Evolutionary conservation across 225 moss, liverwort and hornwort species (phyloP).

Genomic region (Pleurozium schreberi): DNA sequence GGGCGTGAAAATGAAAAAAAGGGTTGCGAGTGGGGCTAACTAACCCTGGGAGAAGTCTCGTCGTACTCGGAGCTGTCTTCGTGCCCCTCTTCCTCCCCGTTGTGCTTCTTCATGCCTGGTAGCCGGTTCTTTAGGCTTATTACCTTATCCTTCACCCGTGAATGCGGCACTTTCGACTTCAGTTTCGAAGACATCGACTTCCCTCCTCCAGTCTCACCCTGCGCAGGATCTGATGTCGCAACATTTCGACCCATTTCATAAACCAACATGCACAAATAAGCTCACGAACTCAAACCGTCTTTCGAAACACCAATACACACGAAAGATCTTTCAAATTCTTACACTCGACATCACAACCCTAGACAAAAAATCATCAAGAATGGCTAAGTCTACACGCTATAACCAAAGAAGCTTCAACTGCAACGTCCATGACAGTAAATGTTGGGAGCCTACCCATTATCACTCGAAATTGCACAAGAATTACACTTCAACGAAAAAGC

Average conservation of each 20-base stretch:
- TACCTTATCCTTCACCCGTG: constrained; percentile 29
- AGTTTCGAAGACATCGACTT: constrained; percentile 13
- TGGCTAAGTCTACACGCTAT: neutral
- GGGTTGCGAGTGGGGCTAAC: neutral
- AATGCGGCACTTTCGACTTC: constrained; percentile 8
- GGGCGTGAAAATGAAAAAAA: neutral
- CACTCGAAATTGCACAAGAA: neutral
- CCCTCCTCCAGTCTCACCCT: constrained; percentile 31
- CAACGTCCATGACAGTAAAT: neutral
- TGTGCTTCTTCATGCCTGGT: constrained; percentile 14
- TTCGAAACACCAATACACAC: neutral
- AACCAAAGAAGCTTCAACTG: neutral
- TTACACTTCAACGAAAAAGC: neutral
- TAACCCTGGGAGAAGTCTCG: constrained; percentile 29
- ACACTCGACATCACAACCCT: neutral
- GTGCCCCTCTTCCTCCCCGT: neutral
- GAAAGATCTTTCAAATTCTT: neutral
- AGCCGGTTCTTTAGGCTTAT: constrained; percentile 17
- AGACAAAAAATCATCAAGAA: neutral
- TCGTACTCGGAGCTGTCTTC: constrained; percentile 26
- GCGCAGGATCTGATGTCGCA: constrained; percentile 1
- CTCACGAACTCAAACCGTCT: neutral
- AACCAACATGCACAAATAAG: neutral
- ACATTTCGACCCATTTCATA: neutral
- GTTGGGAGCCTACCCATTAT: constrained; percentile 4